A percentile compares a stretch with the other conserved stretches of the same genome.
Conservation (phyloP, 305 asterid genomes). For the Fraxinus baroniana region DNA sequence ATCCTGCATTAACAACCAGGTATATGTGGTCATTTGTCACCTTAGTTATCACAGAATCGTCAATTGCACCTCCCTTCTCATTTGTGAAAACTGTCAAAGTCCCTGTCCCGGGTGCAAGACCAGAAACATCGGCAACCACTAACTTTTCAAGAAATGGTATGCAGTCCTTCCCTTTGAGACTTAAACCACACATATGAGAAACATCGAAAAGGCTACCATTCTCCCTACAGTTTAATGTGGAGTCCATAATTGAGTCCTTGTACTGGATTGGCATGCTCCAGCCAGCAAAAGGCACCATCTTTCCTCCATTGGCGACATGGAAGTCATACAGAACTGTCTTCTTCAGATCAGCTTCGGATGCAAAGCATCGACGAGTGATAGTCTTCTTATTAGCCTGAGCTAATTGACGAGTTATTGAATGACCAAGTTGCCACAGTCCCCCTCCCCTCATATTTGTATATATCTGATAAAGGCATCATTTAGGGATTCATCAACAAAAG, state of each 20-base stretch:
- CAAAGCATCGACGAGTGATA: slow-evolving; percentile 65
- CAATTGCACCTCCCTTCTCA: slow-evolving; percentile 97
- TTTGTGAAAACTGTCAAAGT: slow-evolving; percentile 84
- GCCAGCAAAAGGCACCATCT: slow-evolving; percentile 98
- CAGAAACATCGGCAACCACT: slow-evolving; percentile 91
- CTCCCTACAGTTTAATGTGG: slow-evolving; percentile 90
- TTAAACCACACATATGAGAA: slow-evolving; percentile 95
- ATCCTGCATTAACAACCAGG: slow-evolving; percentile 88
- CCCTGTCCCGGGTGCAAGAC: slow-evolving; percentile 94
- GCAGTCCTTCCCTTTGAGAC: slow-evolving; percentile 90
- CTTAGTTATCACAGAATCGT: slow-evolving; percentile 92
- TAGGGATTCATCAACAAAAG: background rate
- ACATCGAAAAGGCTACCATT: slow-evolving; percentile 95
- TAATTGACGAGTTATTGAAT: slow-evolving; percentile 79
- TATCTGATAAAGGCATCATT: slow-evolving; percentile 20
- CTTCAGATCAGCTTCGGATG: slow-evolving; percentile 89
- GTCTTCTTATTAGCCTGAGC: slow-evolving; percentile 69
- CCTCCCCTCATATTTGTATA: slow-evolving; percentile 80
- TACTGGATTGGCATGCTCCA: slow-evolving; percentile 99
- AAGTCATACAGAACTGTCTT: slow-evolving; percentile 88
- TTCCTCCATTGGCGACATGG: slow-evolving; percentile 90
- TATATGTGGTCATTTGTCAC: slow-evolving; percentile 82
- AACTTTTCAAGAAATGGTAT: slow-evolving; percentile 90
- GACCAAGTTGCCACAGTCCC: slow-evolving; percentile 96
- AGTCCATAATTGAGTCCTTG: slow-evolving; percentile 96